A percentile compares a stretch with the other conserved stretches of the same genome.
phyloP scores from a whole-genome alignment of 2,329 filamentous ascomycete genomes.

The Colletotrichum ledebouriae region DNA sequence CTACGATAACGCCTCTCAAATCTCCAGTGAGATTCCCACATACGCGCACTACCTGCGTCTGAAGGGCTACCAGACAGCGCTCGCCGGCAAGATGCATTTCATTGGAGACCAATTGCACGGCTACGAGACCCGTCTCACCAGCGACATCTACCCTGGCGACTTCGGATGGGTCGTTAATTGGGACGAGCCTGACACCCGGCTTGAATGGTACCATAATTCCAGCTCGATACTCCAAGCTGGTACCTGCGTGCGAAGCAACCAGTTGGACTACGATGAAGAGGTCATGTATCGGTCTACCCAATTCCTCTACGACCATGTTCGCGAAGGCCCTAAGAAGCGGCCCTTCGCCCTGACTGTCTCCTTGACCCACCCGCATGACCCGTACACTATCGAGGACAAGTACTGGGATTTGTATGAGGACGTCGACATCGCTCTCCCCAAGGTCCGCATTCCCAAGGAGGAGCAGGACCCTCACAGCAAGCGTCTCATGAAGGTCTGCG shows the following conservation, averaged over 20 bases:
- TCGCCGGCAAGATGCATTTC: constrained; percentile 98
- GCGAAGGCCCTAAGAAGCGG: constrained; percentile 78
- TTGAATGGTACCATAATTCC: constrained; percentile 98
- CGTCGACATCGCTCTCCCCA: constrained; percentile 87
- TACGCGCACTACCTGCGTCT: constrained; percentile 92
- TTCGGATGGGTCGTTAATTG: constrained; percentile 97
- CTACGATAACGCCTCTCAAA: constrained; percentile 90
- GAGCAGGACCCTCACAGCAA: constrained; percentile 89
- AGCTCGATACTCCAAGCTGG: constrained; percentile 93
- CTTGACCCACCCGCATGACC: constrained; percentile 94
- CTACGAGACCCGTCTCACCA: constrained; percentile 92
- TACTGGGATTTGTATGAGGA: constrained; percentile 94
- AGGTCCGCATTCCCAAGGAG: constrained; percentile 82
- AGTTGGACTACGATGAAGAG: constrained; percentile 96
- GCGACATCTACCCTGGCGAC: constrained; percentile 94
- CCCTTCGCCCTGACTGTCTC: constrained; percentile 93
- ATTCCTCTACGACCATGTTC: constrained; percentile 90
- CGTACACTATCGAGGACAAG: constrained; percentile 92
- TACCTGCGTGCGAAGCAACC: constrained; percentile 90
- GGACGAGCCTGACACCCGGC: constrained; percentile 87
- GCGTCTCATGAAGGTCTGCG: constrained; percentile 87
- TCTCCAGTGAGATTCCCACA: constrained; percentile 87
- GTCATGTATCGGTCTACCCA: constrained; percentile 93
- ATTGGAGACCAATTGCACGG: constrained; percentile 95
- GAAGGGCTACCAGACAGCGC: constrained; percentile 88